phyloP scores from a whole-genome alignment of 2,329 filamentous ascomycete genomes.

The Ceratocystis colombiana region DNA sequence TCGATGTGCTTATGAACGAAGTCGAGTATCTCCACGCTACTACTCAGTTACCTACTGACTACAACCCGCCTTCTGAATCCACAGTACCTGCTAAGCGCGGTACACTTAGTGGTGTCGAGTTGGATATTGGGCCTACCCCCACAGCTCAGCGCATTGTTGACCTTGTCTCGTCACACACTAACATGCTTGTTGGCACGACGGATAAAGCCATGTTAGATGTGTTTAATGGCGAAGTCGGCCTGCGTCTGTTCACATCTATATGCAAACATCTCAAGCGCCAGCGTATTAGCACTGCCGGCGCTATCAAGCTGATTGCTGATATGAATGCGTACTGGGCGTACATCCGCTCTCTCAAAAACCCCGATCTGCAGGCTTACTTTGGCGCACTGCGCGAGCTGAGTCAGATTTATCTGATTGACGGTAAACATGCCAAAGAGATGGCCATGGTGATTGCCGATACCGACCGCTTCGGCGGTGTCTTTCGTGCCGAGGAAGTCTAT shows the following conservation, averaged over 20 bases:
- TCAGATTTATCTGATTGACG: conserved; percentile 88
- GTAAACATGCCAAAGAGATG: conserved; percentile 78
- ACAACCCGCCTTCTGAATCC: conserved; percentile 47
- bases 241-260: conserved; percentile 79
- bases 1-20: conserved; percentile 96
- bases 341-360: conserved; percentile 69
- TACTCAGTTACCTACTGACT: conserved; percentile 76
- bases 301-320: conserved; percentile 87
- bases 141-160: conserved; percentile 75
- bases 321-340: conserved; percentile 91
- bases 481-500: conserved; percentile 91
- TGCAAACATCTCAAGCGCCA: conserved; percentile 98
- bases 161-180: conserved; percentile 77
- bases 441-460: conserved; percentile 88
- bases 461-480: conserved; percentile 82
- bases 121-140: conserved; percentile 56
- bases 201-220: conserved; percentile 98
- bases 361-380: conserved; percentile 80
- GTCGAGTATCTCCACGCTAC: conserved; percentile 92
- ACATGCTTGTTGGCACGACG: conserved; percentile 86
- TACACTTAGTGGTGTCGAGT: conserved; percentile 32
- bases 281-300: conserved; percentile 78
- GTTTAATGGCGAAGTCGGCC: conserved; percentile 93
- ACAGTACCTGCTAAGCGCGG: conserved; percentile 26
- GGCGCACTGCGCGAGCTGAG: conserved; percentile 80